Percentiles rank a stretch among this genome's conserved stretches.
These are phyloP conservation scores for Tetrahymena thermophila DNA, from an alignment of 73 alveolate species.

Conservation along the genomic window DNA sequence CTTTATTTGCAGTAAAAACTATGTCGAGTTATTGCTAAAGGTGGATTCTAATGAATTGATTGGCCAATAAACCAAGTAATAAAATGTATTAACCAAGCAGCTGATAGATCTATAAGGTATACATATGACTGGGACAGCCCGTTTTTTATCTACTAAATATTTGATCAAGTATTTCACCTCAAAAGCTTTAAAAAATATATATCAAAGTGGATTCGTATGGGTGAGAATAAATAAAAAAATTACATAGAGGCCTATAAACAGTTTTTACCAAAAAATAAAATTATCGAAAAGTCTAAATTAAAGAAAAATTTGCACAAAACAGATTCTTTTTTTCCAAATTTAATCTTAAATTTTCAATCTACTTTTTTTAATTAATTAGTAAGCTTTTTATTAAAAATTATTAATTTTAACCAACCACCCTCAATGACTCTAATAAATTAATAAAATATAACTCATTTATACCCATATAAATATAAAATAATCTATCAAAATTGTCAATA, in stretches of 20 bases:
- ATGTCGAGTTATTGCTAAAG: constrained; percentile 57
- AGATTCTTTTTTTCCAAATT: background rate
- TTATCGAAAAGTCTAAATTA: background rate
- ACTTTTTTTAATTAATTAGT: too few species aligned
- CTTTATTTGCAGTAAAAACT: constrained; percentile 73
- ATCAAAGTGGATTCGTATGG: background rate
- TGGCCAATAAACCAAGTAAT: constrained; percentile 89
- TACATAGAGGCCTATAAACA: background rate
- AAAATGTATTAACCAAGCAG: constrained; percentile 89
- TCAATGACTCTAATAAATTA: too few species aligned
- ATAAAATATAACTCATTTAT: background rate
- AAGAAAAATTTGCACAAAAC: too few species aligned
- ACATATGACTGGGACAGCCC: constrained; percentile 79
- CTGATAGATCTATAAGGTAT: constrained; percentile 95
- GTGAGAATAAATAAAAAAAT: background rate
- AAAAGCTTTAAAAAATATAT: background rate
- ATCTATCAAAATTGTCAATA: too few species aligned
- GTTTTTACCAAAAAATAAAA: background rate
- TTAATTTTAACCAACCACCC: background rate
- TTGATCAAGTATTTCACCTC: background rate
- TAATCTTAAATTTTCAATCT: background rate
- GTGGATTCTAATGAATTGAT: constrained; percentile 72
- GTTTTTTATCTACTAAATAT: background rate
- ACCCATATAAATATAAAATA: background rate
- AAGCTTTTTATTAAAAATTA: background rate